Evolutionary conservation across 768 basidiomycete genomes (phyloP), one percentile per base, ranked within the genome.

Genomic region (Hericium alpestre): DNA sequence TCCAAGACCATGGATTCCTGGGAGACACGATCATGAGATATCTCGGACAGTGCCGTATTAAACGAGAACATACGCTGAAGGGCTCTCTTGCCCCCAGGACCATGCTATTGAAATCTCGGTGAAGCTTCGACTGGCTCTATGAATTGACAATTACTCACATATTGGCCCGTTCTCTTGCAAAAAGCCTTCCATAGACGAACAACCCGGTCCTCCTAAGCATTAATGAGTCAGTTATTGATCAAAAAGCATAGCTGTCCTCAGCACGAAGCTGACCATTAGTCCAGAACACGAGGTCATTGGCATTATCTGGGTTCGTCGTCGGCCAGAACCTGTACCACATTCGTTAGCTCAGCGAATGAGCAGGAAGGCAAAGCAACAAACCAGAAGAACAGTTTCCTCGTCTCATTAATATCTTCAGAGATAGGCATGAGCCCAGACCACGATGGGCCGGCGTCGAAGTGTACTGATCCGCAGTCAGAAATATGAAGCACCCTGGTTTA

Each of bases 171-270:
- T 88, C 64, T 88, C 86, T 66, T 87, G 84, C 6, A 87, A 64
- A 53, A 86, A 71, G 12, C 86, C 86, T 65, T 87, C 83, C 2
- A 87, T 70, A 3, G 84, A 83, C 10, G 84, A 86, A 60, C 86
- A 87, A 27, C 86, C 85, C 0, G 85, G 86, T 2, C 86, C 84
- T 37, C 86, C 86, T 67, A 32, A 8, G 32, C 9, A 32, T 13
- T n/a, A 18, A 46, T 18, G 16, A 12, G n/a, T 9, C 6, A 1
- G 22, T 16, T 22, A 11, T 27, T 27, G 3, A 40, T 15, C 9
- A 25, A 18, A 15, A 3, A 1, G 8, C 12, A 18, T 51, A 27
- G 2, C 6, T 1, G 3, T 8, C 9, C 15, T 40, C 13, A 12
- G 11, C 32, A 6, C 32, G 22, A 6, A 54, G 20, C 60, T 38